Conservation (phyloP, 257 asterid genomes). For the Haberlea rhodopensis region DNA sequence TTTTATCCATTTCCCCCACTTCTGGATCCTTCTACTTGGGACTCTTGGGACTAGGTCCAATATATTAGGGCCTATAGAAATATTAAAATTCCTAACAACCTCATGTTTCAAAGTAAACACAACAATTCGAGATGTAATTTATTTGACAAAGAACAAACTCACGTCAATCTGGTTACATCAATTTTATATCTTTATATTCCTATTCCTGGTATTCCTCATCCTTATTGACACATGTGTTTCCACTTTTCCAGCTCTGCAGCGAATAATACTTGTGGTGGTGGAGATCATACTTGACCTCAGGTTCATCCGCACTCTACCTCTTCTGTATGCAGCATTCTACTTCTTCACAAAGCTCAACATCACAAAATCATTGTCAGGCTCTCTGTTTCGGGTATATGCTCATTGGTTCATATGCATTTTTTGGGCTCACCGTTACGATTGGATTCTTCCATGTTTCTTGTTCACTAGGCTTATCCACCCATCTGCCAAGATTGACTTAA, state of each 20-base stretch:
- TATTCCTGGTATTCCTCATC: constrained; percentile 73
- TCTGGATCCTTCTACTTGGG: too few relatives aligned
- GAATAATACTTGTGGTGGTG: constrained; percentile 98
- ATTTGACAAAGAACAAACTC: too few relatives aligned
- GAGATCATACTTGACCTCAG: constrained; percentile 83
- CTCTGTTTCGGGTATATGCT: constrained; percentile 87
- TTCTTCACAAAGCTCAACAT: constrained; percentile 89
- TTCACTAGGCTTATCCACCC: constrained; percentile 90
- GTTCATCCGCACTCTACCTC: constrained; percentile 78
- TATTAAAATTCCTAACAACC: too few relatives aligned
- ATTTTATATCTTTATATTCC: constrained; percentile 83
- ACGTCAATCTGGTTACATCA: constrained; percentile 92
- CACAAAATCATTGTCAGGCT: constrained; percentile 75
- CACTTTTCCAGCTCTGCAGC: constrained; percentile 92
- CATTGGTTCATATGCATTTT: constrained; percentile 78
- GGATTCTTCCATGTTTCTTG: constrained; percentile 90
- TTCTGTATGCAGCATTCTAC: constrained; percentile 77
- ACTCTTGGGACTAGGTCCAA: too few relatives aligned
- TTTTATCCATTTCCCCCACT: too few relatives aligned
- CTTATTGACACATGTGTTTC: constrained; percentile 79
- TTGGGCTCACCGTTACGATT: constrained; percentile 80
- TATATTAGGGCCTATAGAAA: too few relatives aligned
- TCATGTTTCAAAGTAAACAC: too few relatives aligned
- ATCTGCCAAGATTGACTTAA: constrained; percentile 80
- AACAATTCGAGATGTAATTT: too few relatives aligned